Evolutionary conservation across 345 rosid genomes (phyloP).

Genomic region (Hibiscus syriacus): DNA sequence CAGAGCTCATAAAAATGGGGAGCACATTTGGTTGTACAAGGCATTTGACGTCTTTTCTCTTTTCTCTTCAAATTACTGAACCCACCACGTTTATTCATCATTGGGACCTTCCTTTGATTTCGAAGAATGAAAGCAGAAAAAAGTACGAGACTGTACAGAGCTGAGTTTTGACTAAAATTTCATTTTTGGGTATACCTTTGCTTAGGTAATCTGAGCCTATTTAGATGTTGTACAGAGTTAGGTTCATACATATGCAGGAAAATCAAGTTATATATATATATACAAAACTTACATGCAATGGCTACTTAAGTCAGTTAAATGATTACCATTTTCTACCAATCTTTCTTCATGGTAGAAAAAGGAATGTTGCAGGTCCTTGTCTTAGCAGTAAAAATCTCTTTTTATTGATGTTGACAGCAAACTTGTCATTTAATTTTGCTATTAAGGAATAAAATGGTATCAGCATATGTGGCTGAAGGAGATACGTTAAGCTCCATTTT

Average conservation of each 20-base stretch:
- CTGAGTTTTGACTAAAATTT: constrained; percentile 10
- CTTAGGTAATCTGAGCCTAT: constrained; percentile 4
- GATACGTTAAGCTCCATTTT: too few species aligned
- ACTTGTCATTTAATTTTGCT: not conserved
- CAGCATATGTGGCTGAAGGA: not conserved
- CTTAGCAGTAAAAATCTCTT: not conserved
- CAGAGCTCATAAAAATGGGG: not conserved
- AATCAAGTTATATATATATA: constrained; percentile 10
- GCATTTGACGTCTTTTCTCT: not conserved
- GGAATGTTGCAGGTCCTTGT: not conserved
- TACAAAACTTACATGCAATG: constrained; percentile 7
- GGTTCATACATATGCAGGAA: constrained; percentile 8
- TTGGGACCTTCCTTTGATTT: constrained; percentile 9
- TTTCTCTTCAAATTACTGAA: not conserved
- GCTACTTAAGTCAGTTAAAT: not conserved
- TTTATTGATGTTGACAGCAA: constrained; percentile 10
- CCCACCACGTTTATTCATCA: not conserved
- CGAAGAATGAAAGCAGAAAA: constrained; percentile 9
- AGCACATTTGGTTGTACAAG: not conserved
- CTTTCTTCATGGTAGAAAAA: constrained; percentile 10
- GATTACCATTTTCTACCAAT: not conserved
- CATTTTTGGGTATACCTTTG: constrained; percentile 13
- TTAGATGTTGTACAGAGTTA: constrained; percentile 24
- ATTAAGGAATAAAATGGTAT: not conserved
- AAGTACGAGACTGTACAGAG: constrained; percentile 22